Conservation (phyloP, 2,329 filamentous ascomycete genomes). For the Aspergillus quadricinctus region DNA sequence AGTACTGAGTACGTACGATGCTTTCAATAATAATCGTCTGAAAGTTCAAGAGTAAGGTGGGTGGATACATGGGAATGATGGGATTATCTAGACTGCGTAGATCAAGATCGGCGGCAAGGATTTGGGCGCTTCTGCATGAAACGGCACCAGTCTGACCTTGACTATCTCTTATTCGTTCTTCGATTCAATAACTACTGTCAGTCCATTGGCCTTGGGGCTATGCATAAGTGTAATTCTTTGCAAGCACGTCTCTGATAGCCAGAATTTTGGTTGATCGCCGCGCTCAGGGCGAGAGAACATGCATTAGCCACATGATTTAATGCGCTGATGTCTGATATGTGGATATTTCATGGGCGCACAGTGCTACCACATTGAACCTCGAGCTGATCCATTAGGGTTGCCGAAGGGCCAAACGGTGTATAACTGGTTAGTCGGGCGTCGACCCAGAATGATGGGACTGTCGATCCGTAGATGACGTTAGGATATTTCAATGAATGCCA, state of each 20-base stretch:
- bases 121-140: too few relatives aligned
- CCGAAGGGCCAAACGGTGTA: neutral
- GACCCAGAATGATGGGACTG: neutral
- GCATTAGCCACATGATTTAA: neutral
- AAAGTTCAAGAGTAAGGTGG: neutral
- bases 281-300: neutral
- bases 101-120: neutral
- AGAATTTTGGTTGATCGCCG: neutral
- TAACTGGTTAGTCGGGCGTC: neutral
- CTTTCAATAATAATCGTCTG: neutral
- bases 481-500: neutral
- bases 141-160: neutral
- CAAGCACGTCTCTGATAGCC: neutral
- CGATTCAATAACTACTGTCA: neutral
- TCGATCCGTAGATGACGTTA: neutral
- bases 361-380: neutral
- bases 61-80: neutral
- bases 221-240: neutral
- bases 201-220: neutral
- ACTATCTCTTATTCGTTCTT: neutral
- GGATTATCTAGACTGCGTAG: neutral
- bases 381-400: neutral
- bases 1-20: neutral
- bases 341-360: neutral
- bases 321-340: neutral